phyloP scores from a whole-genome alignment of 2,329 filamentous ascomycete genomes.

The Fusarium avenaceum region DNA sequence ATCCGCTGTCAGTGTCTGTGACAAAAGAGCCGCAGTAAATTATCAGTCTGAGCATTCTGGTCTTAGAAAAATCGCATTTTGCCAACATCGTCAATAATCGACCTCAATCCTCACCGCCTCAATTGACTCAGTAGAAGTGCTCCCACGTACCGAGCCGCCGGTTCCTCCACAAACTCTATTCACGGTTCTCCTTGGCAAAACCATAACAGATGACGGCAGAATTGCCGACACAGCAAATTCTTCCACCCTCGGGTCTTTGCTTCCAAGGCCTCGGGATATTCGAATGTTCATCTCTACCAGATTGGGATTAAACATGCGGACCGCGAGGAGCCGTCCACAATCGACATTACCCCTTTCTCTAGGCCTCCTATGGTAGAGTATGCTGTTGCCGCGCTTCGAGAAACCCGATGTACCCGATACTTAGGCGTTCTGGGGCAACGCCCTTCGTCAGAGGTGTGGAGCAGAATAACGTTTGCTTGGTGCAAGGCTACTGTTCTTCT shows the following conservation, averaged over 20 bases:
- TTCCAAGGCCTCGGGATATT: constrained; percentile 28
- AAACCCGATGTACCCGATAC: constrained; percentile 41
- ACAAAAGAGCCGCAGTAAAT: constrained; percentile 38
- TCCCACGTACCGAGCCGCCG: constrained; percentile 40
- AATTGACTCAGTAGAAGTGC: constrained; percentile 6
- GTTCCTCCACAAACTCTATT: constrained; percentile 43
- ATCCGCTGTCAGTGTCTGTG: constrained; percentile 46
- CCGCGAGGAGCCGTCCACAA: constrained; percentile 9
- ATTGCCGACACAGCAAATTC: constrained; percentile 25
- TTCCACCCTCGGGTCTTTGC: constrained; percentile 32
- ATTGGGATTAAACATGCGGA: constrained; percentile 32
- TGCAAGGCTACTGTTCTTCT: constrained; percentile 31
- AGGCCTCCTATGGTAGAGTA: constrained; percentile 10
- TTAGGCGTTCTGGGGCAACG: constrained; percentile 27
- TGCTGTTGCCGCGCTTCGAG: background rate
- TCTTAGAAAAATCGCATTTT: background rate
- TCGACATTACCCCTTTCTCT: constrained; percentile 34
- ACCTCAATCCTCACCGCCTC: constrained; percentile 27
- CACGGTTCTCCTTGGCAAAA: constrained; percentile 31
- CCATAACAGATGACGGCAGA: constrained; percentile 24
- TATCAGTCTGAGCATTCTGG: constrained; percentile 3
- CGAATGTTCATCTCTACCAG: constrained; percentile 24
- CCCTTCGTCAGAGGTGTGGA: constrained; percentile 27
- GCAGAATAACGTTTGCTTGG: constrained; percentile 31
- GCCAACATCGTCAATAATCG: background rate